These are phyloP conservation scores for Scedosporium aurantiacum DNA, from an alignment of 2,329 filamentous ascomycete species.

Conservation along the genomic window DNA sequence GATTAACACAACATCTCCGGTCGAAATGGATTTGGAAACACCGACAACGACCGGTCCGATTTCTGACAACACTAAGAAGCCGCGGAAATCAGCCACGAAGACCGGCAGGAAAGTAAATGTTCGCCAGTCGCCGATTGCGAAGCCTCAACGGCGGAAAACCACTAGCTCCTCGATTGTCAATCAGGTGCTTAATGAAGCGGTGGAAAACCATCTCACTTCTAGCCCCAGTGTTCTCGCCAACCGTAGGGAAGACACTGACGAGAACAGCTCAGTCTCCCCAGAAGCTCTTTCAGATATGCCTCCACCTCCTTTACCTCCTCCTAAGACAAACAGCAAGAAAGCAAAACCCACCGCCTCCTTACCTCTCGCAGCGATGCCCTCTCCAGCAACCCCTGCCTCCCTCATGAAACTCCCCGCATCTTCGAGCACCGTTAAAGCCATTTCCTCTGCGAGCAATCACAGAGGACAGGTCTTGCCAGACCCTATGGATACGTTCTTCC, in stretches of 20 bases:
- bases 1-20: slow-evolving; percentile 40
- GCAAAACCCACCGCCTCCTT: slow-evolving; percentile 8
- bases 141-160: slow-evolving; percentile 47
- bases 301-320: slow-evolving; percentile 54
- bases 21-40: slow-evolving; percentile 44
- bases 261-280: slow-evolving; percentile 54
- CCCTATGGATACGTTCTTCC: slow-evolving; percentile 23
- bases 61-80: slow-evolving; percentile 40
- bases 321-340: slow-evolving; percentile 32
- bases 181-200: slow-evolving; percentile 43
- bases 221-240: slow-evolving; percentile 15
- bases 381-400: slow-evolving; percentile 74
- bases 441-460: not conserved
- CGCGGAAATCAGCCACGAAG: slow-evolving; percentile 39
- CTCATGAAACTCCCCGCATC: slow-evolving; percentile 62
- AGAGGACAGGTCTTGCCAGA: not conserved
- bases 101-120: slow-evolving; percentile 40
- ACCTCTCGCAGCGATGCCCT: slow-evolving; percentile 10
- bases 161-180: slow-evolving; percentile 46
- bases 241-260: slow-evolving; percentile 44
- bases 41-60: slow-evolving; percentile 19
- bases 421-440: not conserved
- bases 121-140: slow-evolving; percentile 63
- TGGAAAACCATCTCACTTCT: slow-evolving; percentile 20
- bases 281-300: slow-evolving; percentile 56